Base-by-base conservation (phyloP, 2,329 filamentous ascomycete species). In the Arthrobotrys pseudoclavata region DNA sequence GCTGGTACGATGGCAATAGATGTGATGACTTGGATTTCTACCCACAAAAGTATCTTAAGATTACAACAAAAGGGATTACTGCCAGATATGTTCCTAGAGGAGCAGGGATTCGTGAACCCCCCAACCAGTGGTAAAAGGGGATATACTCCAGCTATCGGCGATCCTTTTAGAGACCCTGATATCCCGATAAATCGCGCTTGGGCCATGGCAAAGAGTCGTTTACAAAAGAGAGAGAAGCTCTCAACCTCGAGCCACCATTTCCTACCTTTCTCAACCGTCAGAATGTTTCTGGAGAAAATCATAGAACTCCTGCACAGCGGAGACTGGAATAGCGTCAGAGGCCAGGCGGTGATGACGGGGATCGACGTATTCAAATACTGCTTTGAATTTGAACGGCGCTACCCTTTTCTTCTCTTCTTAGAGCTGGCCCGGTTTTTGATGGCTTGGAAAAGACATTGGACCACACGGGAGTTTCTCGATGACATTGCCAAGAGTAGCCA, bases 401-500 rank as follows among this genome's bases (percentile, higher is more conserved):
- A 63, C 2, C 7, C 50, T 6, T 22, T 20, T 3, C 31, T 77
- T 4, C 34, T 77, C 22, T 77, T 77, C 37, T 52, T 42, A 5
- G 29, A 62, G 24, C 18, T 71, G 5, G 45, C 67, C 4, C 26
- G 66, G 26, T 67, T 77, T 20, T 4, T 68, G 0, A 63, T 52
- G 31, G 60, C 61, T n/a, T 77, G 74, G 74, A 60, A 66, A 42
- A 37, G 22, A 9, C 62, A 77, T 45, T 77, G 67, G 67, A 42
- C 26, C 3, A 77, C n/a, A 2, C 20, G 31, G 6, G 26, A 48
- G n/a, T 69, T 64, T 37, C 31, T 20, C 13, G 26, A 48, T 24
- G n/a, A 47, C 1, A 34, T 9, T 3, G 3, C 3, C 13, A 34
- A 34, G 10, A 0, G 0, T 20, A n/a, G 22, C 5, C 20, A 37